Base-by-base conservation (phyloP, 192 early-diverging fungal genomes). In the Podila epicladia region DNA sequence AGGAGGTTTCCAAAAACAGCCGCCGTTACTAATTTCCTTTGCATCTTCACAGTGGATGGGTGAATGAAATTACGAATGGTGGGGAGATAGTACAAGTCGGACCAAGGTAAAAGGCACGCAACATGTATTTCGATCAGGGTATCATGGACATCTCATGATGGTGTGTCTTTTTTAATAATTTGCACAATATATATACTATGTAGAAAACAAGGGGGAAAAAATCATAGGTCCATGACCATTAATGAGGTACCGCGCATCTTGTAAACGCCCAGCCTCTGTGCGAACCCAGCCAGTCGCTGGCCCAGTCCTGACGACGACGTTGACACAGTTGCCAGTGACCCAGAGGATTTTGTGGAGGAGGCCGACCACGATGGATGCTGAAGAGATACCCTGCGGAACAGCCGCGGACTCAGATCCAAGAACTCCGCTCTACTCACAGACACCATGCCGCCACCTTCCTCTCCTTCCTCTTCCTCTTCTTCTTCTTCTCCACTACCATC, bases 201-300 rank as follows among this genome's bases (percentile, higher is more conserved):
- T 24, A 55, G 19, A 53, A 20, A 53, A 1, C 13, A 51, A 20
- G 29, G 9, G 49, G 4, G n/a, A 55, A 55, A 22, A 55, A 6
- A 5, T 24, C 53, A 55, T 24, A 78, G 9, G 38, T 71, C 75
- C 20, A 77, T 48, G 2, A 55, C 53, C 57, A 77, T 38, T 17
- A 77, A 9, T 4, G 73, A 57, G 17, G 75, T 66, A 22, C 69
- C 75, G 28, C 64, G 61, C 63, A 68, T 57, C 33, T 64, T 72
- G 60, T 67, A 64, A 8, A 72, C 55, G 0, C 75, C 75, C 15
- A 79, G 28, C 9, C 53, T 64, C 15, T 79, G 69, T 19, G 65
- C 75, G 55, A 79, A 38, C 5, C 69, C 69, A 9, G 65, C 65
- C 29, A 79, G 65, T 20, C 75, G 75, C 8, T 66, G 70, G 7